A percentile compares a stretch with the other conserved stretches of the same genome.
Evolutionary conservation across 139 green algal species (phyloP).

Genomic region (Pleodorina starrii): DNA sequence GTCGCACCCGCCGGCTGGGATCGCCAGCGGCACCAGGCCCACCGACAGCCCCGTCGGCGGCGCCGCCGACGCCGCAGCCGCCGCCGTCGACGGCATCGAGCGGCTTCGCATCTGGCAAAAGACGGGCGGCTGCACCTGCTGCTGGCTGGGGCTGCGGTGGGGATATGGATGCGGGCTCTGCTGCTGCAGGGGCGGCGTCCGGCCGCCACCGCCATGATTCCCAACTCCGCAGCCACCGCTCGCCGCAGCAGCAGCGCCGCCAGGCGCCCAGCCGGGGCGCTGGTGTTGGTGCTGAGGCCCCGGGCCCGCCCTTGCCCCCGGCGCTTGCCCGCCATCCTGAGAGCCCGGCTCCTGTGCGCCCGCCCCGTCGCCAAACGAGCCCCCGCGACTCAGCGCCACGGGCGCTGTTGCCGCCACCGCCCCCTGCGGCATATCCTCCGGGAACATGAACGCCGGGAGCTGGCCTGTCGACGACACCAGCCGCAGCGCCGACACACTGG

Average conservation of each 20-base stretch:
- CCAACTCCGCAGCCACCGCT: neutral
- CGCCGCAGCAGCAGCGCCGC: neutral
- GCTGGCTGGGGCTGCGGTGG: neutral
- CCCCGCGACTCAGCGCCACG: neutral
- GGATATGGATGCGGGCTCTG: neutral
- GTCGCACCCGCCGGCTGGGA: neutral
- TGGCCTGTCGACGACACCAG: neutral
- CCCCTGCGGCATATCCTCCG: neutral
- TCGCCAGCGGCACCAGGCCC: neutral
- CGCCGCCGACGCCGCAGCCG: neutral
- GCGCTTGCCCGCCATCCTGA: neutral
- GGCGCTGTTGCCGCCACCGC: neutral
- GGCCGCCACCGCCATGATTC: neutral
- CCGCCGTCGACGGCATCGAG: neutral
- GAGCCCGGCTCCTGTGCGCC: neutral
- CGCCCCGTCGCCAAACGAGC: neutral
- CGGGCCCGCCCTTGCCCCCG: no score
- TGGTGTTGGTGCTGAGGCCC: neutral
- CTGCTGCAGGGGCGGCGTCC: no score
- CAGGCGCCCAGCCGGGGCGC: neutral
- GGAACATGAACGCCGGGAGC: neutral
- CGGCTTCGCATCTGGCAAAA: neutral
- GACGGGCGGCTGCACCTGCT: neutral
- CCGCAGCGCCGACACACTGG: neutral
- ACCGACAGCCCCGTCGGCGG: neutral